A percentile compares a stretch with the other conserved stretches of the same genome.
Evolutionary conservation across 1,139 yeast species (phyloP).

Genomic region (Yamadazyma diddensiae): DNA sequence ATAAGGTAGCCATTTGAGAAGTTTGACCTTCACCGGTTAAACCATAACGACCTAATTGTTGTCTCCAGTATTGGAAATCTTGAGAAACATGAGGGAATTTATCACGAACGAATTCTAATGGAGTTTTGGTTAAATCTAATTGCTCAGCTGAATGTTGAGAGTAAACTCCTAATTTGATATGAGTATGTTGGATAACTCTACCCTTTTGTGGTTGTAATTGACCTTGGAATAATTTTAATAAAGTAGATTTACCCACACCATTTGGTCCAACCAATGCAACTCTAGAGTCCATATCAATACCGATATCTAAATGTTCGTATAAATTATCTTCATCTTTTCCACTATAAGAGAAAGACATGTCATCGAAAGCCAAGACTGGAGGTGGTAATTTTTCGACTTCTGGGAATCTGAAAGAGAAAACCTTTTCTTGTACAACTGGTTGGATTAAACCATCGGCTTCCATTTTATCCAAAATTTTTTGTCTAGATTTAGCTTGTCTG

Average conservation of each 20-base stretch:
- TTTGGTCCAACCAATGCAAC: conserved; percentile 98
- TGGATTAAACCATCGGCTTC: conserved; percentile 98
- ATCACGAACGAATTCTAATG: conserved; percentile 95
- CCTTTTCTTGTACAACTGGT: conserved; percentile 89
- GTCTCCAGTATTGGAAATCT: conserved; percentile 99
- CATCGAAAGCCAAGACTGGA: conserved; percentile 96
- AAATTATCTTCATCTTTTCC: conserved; percentile 86
- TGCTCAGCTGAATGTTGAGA: conserved; percentile 99
- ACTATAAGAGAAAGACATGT: conserved; percentile 87
- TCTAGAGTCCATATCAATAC: conserved; percentile 99
- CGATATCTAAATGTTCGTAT: conserved; percentile 88
- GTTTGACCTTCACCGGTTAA: conserved; percentile 99
- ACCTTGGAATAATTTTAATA: conserved; percentile 96
- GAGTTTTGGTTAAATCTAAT: conserved; percentile 89
- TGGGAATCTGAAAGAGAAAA: conserved; percentile 91
- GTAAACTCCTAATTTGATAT: conserved; percentile 96
- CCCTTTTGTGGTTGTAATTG: conserved; percentile 84
- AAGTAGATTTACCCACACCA: conserved; percentile 98
- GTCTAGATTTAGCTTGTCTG: conserved; percentile 98
- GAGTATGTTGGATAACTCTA: conserved; percentile 95
- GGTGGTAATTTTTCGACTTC: conserved; percentile 98
- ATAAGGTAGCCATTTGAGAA: conserved; percentile 95
- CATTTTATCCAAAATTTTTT: conserved; percentile 99
- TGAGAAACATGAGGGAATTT: conserved; percentile 86
- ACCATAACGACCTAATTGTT: conserved; percentile 97